These are phyloP conservation scores for Cladosporium halotolerans DNA, from an alignment of 2,329 filamentous ascomycete genomes.

Conservation along the genomic window DNA sequence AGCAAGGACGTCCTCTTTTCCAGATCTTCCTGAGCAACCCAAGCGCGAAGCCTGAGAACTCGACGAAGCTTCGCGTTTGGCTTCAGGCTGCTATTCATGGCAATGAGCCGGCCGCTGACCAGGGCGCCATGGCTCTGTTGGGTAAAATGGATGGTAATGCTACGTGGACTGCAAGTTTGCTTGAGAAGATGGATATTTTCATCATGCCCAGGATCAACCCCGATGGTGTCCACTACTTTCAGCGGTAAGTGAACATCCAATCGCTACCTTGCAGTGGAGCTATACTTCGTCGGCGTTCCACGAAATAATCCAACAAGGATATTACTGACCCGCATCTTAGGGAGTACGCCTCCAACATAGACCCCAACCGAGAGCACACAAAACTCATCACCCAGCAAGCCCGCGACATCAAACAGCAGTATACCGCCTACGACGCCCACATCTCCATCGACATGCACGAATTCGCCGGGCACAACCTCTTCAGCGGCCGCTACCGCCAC, in stretches of 20 bases:
- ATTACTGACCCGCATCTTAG: not conserved
- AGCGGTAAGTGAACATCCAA: conserved; percentile 13
- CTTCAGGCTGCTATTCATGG: conserved; percentile 34
- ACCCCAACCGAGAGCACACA: conserved; percentile 19
- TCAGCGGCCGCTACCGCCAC: conserved; percentile 27
- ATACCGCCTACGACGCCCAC: conserved; percentile 28
- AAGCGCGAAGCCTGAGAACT: conserved; percentile 12
- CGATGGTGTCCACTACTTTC: conserved; percentile 20
- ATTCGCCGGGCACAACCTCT: conserved; percentile 26
- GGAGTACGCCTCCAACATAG: conserved; percentile 24
- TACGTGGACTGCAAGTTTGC: conserved; percentile 28
- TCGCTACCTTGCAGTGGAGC: not conserved
- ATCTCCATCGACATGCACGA: conserved; percentile 35
- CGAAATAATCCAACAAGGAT: not conserved
- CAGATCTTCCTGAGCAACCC: conserved; percentile 23
- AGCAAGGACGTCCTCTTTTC: conserved; percentile 19
- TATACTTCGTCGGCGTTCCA: too few species aligned
- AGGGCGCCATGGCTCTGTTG: conserved; percentile 31
- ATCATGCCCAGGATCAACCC: conserved; percentile 16
- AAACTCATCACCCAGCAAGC: conserved; percentile 28
- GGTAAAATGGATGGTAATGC: conserved; percentile 31
- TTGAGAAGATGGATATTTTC: conserved; percentile 21
- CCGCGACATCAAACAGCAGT: conserved; percentile 28
- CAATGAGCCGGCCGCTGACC: conserved; percentile 35
- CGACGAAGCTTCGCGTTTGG: conserved; percentile 31